A percentile compares a stretch with the other conserved stretches of the same genome.
Conservation (phyloP, 2,329 filamentous ascomycete genomes). For the Coleophoma crateriformis region DNA sequence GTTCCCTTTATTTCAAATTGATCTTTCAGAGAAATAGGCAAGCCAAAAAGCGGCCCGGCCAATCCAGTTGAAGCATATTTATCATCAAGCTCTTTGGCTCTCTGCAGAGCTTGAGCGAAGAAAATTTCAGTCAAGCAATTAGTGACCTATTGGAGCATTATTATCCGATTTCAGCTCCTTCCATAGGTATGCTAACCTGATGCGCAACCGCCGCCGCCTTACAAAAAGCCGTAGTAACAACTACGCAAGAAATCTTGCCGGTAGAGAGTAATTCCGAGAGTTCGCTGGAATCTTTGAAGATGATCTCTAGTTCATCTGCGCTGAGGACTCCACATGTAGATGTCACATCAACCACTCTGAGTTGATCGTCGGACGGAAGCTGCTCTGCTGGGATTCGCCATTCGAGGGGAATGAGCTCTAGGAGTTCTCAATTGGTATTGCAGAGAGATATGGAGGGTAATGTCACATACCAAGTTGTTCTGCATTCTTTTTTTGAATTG, state of each 20-base stretch:
- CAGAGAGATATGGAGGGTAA: not conserved
- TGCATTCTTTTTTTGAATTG: not conserved
- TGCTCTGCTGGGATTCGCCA: conserved; percentile 2
- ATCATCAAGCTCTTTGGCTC: conserved; percentile 38
- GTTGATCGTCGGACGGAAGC: conserved; percentile 1
- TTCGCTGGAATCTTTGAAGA: conserved; percentile 2
- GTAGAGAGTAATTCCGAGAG: conserved; percentile 4
- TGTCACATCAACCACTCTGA: not conserved
- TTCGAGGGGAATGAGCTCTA: conserved; percentile 2
- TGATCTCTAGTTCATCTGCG: conserved; percentile 2
- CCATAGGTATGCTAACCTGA: conserved; percentile 17
- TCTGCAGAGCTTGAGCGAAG: conserved; percentile 36
- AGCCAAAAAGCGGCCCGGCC: too few species aligned
- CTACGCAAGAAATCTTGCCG: conserved; percentile 13
- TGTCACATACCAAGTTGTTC: not conserved
- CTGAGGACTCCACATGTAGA: conserved; percentile 6
- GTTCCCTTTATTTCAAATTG: too few species aligned
- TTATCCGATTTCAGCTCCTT: too few species aligned
- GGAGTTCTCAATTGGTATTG: not conserved
- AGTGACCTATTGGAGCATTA: conserved; percentile 9
- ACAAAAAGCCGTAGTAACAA: conserved; percentile 36
- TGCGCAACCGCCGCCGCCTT: conserved; percentile 40
- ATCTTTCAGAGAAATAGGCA: too few species aligned
- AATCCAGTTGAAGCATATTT: conserved; percentile 27
- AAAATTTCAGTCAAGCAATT: conserved; percentile 29